A percentile compares a stretch with the other conserved stretches of the same genome.
phyloP scores from a whole-genome alignment of 2,329 filamentous ascomycete species.

The Aspergillus neotritici region DNA sequence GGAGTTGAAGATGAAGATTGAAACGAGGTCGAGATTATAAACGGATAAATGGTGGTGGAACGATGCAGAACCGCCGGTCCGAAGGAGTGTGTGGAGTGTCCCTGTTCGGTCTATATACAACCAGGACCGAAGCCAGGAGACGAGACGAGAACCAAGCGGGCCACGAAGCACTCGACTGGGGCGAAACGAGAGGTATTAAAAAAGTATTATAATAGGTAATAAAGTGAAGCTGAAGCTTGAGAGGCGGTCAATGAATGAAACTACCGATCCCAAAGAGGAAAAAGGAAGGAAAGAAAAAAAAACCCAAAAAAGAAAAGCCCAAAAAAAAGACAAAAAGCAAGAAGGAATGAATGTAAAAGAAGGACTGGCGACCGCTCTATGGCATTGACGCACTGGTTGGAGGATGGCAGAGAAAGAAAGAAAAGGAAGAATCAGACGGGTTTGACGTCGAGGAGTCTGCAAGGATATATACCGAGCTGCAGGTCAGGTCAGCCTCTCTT shows the following conservation, averaged over 20 bases:
- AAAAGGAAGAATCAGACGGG: slow-evolving; percentile 4
- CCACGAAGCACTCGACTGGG: too few relatives aligned
- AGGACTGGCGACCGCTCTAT: slow-evolving; percentile 20
- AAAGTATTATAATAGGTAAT: not conserved
- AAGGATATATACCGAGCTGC: slow-evolving; percentile 10
- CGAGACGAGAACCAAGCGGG: not conserved
- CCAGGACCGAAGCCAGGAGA: slow-evolving; percentile 1
- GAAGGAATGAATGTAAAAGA: slow-evolving; percentile 9
- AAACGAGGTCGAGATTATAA: not conserved
- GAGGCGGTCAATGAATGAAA: slow-evolving; percentile 6
- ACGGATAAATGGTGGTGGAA: slow-evolving; percentile 1
- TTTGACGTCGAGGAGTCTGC: not conserved
- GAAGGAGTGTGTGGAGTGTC: slow-evolving; percentile 5
- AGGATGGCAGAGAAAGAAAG: slow-evolving; percentile 5
- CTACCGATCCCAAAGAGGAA: slow-evolving; percentile 11
- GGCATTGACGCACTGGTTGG: slow-evolving; percentile 21
- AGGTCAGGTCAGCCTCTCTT: too few relatives aligned
- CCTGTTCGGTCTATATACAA: slow-evolving; percentile 5
- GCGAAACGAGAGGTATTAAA: not conserved
- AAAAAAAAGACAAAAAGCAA: slow-evolving; percentile 12
- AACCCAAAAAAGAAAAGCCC: slow-evolving; percentile 16
- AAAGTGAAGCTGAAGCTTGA: slow-evolving; percentile 5
- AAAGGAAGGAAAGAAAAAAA: slow-evolving; percentile 18
- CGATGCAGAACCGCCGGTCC: slow-evolving; percentile 1
- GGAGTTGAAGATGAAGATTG: slow-evolving; percentile 4